A percentile compares a stretch with the other conserved stretches of the same genome.
Evolutionary conservation across 192 early-diverging fungal species (phyloP).

Genomic region (Podochytrium sp.): DNA sequence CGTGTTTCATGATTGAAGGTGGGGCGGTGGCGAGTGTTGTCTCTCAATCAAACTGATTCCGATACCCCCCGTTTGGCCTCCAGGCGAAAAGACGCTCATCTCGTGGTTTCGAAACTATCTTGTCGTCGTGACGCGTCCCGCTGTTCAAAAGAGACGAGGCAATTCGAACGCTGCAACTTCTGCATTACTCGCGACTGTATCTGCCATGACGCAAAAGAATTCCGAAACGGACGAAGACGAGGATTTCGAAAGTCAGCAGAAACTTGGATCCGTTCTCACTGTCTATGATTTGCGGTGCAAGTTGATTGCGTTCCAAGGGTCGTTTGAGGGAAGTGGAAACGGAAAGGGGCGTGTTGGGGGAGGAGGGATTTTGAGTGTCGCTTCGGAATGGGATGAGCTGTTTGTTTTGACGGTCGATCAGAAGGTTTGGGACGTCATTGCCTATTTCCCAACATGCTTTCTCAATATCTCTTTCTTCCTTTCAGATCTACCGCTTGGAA

Average conservation of each 20-base stretch:
- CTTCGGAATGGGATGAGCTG: slow-evolving; percentile 88
- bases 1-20: slow-evolving; percentile 89
- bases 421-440: slow-evolving; percentile 49
- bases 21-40: slow-evolving; percentile 23
- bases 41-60: neutral
- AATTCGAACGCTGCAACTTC: neutral
- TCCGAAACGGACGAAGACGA: neutral
- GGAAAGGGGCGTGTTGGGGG: slow-evolving; percentile 10
- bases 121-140: slow-evolving; percentile 64
- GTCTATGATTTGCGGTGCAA: slow-evolving; percentile 93
- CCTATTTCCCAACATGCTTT: neutral
- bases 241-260: neutral
- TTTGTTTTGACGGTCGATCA: slow-evolving; percentile 81
- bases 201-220: neutral
- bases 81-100: slow-evolving; percentile 68
- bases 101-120: slow-evolving; percentile 77
- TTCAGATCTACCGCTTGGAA: slow-evolving; percentile 75
- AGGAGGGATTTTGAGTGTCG: slow-evolving; percentile 59
- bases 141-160: neutral
- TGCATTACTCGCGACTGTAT: slow-evolving; percentile 1
- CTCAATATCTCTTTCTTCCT: slow-evolving; percentile 3
- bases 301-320: slow-evolving; percentile 85
- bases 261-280: slow-evolving; percentile 58
- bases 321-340: slow-evolving; percentile 57
- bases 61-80: too few relatives aligned